Base-by-base conservation (phyloP, 2,329 filamentous ascomycete genomes). In the Diaporthe australafricana region DNA sequence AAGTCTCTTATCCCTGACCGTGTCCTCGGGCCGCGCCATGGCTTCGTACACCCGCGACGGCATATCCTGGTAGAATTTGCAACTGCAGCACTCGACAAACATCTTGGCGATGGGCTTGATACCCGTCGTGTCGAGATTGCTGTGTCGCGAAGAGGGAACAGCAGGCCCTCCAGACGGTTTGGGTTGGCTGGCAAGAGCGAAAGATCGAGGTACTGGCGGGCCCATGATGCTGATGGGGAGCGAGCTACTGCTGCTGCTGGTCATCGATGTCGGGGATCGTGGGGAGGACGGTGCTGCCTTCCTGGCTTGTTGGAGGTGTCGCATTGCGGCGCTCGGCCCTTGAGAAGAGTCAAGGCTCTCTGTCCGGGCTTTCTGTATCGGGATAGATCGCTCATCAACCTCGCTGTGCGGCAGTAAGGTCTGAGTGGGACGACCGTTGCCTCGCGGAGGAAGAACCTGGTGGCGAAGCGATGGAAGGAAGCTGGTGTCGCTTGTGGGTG, bases 21-120 rank as follows among this genome's bases (percentile, higher is more conserved):
- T 81, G 5, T 84, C 84, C 57, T 89, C 86, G 0, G 89, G 88
- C 74, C 87, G 87, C 6, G 87, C 87, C 89, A 92, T 91, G 78
- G 87, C 89, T 76, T 91, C 88, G 78, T 92, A 92, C 27, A 92
- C 83, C 70, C 88, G 87, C 65, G 86, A 88, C 5, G 90, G 90
- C 87, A 92, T 88, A 78, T 92, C 90, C 76, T 91, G 89, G 78
- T 89, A 90, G 80, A 88, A 91, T 70, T 86, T 87, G 84, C 90
- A 92, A 70, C 82, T 84, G 80, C 90, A 92, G 80, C 90, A 92
- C 77, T 91, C 86, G 16, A 92, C 89, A 38, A 92, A 87, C 83
- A 91, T 88, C 81, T 91, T 92, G 42, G 88, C 87, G 16, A 90
- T 79, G 1, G 86, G 85, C 14, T 86, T 83, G 17, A 48, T 70